Evolutionary conservation across 345 rosid genomes (phyloP), one percentile per base, ranked within the genome.

Genomic region (Nasturtium officinale): DNA sequence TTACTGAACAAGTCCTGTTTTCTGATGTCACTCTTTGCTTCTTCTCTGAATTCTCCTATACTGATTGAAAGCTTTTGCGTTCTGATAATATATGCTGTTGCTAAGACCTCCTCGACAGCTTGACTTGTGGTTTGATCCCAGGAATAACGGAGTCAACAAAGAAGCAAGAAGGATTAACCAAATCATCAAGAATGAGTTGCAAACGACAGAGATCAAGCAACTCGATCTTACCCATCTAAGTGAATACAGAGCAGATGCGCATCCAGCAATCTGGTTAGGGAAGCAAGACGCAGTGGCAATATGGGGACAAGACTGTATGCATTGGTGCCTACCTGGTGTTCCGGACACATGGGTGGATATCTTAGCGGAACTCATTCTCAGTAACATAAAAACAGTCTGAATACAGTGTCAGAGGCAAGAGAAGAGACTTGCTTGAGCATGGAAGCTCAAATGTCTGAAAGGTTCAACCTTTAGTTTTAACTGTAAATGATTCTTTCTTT

Each of bases 301-400:
- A 37, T 91, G 98, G 96, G 96, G 98, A 68, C 97, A 95, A 77
- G 99, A 95, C 79, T 95, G 99, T 85, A 83, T 95, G 99, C 99
- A 95, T 50, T 95, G 99, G 99, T 95, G 99, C 88, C 83, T 95
- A 18, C 97, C 99, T 0, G 98, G 99, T 55, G 83, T 95, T 32
- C 99, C 99, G 0, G 99, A 90, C 61, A 91, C 97, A 33, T 91
- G 98, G 99, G 98, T 79, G 5, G 91, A 95, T 81, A 86, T 95
- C 37, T 81, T 90, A 70, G 78, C 90, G 1, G 82, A 89, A 67
- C 81, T 89, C 58, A 83, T 87, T 59, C 68, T 5, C 23, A 56
- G 64, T 52, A 67, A 79, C 67, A 55, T 72, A 2, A 59, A 77
- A 78, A 78, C 66, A 38, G 54, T 74, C 65, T 72, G 73, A 83